Conservation (phyloP, 352 stramenopile species). For the Globisporangium irregulare region DNA sequence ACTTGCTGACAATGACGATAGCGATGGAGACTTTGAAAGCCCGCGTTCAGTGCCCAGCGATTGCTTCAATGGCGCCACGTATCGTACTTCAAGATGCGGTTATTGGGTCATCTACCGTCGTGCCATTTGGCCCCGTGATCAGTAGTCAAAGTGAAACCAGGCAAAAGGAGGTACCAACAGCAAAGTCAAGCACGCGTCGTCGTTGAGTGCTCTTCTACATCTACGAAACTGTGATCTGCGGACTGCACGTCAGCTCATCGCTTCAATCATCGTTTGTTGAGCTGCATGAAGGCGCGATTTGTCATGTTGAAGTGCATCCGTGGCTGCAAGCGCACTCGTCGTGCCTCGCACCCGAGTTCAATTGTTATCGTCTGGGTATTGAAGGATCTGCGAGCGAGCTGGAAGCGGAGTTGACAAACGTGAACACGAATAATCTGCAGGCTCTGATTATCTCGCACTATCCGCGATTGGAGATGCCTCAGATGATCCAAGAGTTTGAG, state of each 20-base stretch:
- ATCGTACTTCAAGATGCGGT: background rate
- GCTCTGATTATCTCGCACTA: conserved; percentile 26
- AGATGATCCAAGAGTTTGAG: conserved; percentile 15
- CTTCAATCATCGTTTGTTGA: background rate
- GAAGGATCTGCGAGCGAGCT: background rate
- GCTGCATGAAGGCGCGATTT: background rate
- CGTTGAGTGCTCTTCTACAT: background rate
- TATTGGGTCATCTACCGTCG: background rate
- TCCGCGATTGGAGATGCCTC: conserved; percentile 15
- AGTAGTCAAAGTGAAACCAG: background rate
- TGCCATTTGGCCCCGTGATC: background rate
- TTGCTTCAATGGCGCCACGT: background rate
- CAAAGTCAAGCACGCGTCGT: background rate
- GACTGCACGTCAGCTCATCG: background rate
- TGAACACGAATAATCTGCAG: background rate
- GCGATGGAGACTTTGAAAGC: conserved; percentile 6
- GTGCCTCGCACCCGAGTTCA: conserved; percentile 15
- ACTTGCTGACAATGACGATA: background rate
- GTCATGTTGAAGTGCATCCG: conserved; percentile 20
- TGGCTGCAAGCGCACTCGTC: conserved; percentile 33
- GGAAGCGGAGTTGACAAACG: conserved; percentile 12
- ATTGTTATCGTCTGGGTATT: conserved; percentile 21
- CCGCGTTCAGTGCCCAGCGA: background rate
- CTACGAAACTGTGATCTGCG: background rate
- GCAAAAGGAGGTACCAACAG: background rate